Percentiles rank a stretch among this genome's conserved stretches.
Conservation (phyloP, 306 rosid genomes). For the Trichosanthes cucumerina region DNA sequence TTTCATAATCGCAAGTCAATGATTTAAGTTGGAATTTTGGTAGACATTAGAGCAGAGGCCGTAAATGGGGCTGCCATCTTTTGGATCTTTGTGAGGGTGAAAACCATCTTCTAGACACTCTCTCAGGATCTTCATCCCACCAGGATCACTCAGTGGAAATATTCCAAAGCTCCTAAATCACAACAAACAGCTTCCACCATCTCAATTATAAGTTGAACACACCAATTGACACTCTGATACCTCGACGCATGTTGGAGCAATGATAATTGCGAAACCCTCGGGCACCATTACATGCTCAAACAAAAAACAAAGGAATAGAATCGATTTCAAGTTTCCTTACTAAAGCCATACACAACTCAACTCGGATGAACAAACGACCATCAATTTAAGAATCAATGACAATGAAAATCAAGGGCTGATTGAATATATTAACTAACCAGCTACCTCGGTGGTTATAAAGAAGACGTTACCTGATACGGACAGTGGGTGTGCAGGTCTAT, state of each 20-base stretch:
- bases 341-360: not conserved
- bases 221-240: constrained; percentile 17
- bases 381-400: not conserved
- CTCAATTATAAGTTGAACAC: not conserved
- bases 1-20: constrained; percentile 52
- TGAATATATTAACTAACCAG: not conserved
- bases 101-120: constrained; percentile 51
- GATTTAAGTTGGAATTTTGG: constrained; percentile 61
- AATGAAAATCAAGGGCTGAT: not conserved
- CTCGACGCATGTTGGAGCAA: constrained; percentile 62
- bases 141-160: constrained; percentile 61
- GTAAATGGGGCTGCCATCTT: constrained; percentile 47
- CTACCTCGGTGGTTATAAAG: not conserved
- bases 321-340: not conserved
- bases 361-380: not conserved
- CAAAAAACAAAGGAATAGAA: not conserved
- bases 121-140: constrained; percentile 52
- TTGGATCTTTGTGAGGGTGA: constrained; percentile 56
- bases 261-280: constrained; percentile 76
- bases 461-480: constrained; percentile 60
- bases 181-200: not conserved
- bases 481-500: constrained; percentile 82
- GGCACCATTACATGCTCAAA: constrained; percentile 50
- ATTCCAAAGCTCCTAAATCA: constrained; percentile 52
- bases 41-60: constrained; percentile 63